Evolutionary conservation across 2,329 filamentous ascomycete species (phyloP), one percentile per base, ranked within the genome.

Genomic region (Coniochaeta sp.): DNA sequence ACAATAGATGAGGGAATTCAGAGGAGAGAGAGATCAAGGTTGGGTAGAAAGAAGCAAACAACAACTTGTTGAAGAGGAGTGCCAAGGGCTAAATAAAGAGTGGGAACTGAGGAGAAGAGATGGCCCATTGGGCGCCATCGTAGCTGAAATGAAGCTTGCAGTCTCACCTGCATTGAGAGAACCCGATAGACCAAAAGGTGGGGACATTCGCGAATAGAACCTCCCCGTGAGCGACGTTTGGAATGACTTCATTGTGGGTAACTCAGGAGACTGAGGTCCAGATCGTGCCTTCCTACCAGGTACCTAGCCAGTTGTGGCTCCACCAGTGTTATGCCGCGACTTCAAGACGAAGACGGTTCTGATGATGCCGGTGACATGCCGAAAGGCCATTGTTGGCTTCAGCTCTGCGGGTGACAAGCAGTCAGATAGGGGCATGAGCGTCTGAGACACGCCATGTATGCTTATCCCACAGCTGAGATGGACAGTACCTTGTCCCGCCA

Each of bases 191-290:
- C 38, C n/a, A 26, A 26, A n/a, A 42, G 38, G 38, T 42, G 38
- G 38, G 38, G 38, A 26, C 10, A 2, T 22, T 9, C 4, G 2
- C n/a, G n/a, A n/a, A n/a, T n/a, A 42, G 38, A 26, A 8, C 38
- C 26, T 24, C 20, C n/a, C n/a, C 6, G 18, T 26, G 18, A 24
- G 38, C 26, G 38, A 42, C 38, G 38, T 42, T 28, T 20, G 45
- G 14, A 18, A 26, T 48, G 45, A 48, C 45, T 48, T 48, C 45
- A 48, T 48, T 48, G 45, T 48, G 45, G 45, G 24, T 48, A 48
- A 48, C 26, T n/a, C n/a, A n/a, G n/a, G n/a, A n/a, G n/a, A n/a
- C n/a, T n/a, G n/a, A n/a, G n/a, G n/a, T n/a, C n/a, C n/a, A n/a
- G n/a, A n/a, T n/a, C n/a, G n/a, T n/a, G n/a, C n/a, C n/a, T n/a